Conservation (phyloP, 1,284 basidiomycete species). For the Apiotrichum veenhuisii region DNA sequence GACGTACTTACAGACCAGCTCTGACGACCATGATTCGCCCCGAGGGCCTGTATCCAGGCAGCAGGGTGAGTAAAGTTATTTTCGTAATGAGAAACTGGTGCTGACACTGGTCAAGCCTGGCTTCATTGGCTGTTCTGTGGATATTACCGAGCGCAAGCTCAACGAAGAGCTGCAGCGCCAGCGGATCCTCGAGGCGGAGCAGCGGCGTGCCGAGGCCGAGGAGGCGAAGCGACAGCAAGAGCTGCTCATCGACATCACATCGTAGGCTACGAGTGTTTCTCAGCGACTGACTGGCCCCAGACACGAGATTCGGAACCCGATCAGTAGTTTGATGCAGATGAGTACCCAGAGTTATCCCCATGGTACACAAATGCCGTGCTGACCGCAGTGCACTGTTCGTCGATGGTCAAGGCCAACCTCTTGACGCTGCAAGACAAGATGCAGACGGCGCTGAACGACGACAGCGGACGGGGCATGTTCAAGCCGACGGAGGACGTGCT, state of each 20-base stretch:
- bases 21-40: too few relatives aligned
- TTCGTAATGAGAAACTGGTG: too few relatives aligned
- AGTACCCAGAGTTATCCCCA: too few relatives aligned
- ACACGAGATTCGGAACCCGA: slow-evolving; percentile 43
- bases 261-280: too few relatives aligned
- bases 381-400: slow-evolving; percentile 25
- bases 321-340: slow-evolving; percentile 13
- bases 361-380: too few relatives aligned
- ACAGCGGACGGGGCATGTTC: background rate
- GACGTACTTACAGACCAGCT: too few relatives aligned
- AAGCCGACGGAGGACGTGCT: slow-evolving; percentile 37
- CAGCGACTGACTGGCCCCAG: too few relatives aligned
- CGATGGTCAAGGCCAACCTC: slow-evolving; percentile 42
- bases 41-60: too few relatives aligned
- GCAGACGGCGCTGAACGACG: too few relatives aligned
- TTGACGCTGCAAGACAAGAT: too few relatives aligned
- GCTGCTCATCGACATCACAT: slow-evolving; percentile 44
- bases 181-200: slow-evolving; percentile 36
- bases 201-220: slow-evolving; percentile 39
- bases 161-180: slow-evolving; percentile 36
- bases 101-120: slow-evolving; percentile 18
- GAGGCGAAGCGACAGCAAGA: slow-evolving; percentile 43
- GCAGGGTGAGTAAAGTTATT: too few relatives aligned
- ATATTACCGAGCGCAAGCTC: slow-evolving; percentile 42
- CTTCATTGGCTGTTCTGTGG: slow-evolving; percentile 19